phyloP scores from a whole-genome alignment of 352 stramenopile genomes.

The Globisporangium middletonii region DNA sequence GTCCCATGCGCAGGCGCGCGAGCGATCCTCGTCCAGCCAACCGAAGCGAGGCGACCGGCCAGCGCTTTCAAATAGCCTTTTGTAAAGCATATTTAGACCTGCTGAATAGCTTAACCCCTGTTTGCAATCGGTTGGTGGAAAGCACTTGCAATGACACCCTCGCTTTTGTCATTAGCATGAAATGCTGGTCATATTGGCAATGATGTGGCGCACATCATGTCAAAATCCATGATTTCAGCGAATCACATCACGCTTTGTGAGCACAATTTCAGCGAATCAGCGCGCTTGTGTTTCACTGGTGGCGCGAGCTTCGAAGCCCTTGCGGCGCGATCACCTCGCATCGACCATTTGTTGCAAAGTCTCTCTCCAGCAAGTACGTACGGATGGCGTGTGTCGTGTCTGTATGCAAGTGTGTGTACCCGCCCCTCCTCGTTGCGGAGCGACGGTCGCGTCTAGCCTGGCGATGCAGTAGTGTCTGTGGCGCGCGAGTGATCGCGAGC shows the following conservation, averaged over 20 bases:
- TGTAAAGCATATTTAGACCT: neutral
- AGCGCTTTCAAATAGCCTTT: neutral
- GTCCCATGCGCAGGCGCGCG: neutral
- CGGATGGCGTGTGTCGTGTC: constrained; percentile 8
- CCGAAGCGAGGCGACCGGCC: constrained; percentile 7
- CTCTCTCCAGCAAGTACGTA: constrained; percentile 84
- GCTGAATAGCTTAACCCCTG: constrained; percentile 10
- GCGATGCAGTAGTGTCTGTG: neutral
- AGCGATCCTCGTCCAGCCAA: constrained; percentile 13
- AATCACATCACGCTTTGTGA: neutral
- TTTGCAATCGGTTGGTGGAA: constrained; percentile 26
- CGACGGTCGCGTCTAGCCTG: neutral
- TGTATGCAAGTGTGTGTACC: constrained; percentile 8
- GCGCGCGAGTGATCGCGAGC: constrained; percentile 1
- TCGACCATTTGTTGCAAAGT: constrained; percentile 80
- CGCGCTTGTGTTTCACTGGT: constrained; percentile 29
- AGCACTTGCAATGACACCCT: neutral
- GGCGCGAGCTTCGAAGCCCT: constrained; percentile 4
- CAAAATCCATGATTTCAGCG: neutral
- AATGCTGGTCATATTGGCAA: neutral
- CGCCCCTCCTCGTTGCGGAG: neutral
- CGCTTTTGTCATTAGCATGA: constrained; percentile 13
- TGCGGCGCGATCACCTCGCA: constrained; percentile 1
- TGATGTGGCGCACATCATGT: neutral
- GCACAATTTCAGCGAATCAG: constrained; percentile 1